Evolutionary conservation across 176 grass and related monocot genomes (phyloP).

Genomic region (Carex littledalei): DNA sequence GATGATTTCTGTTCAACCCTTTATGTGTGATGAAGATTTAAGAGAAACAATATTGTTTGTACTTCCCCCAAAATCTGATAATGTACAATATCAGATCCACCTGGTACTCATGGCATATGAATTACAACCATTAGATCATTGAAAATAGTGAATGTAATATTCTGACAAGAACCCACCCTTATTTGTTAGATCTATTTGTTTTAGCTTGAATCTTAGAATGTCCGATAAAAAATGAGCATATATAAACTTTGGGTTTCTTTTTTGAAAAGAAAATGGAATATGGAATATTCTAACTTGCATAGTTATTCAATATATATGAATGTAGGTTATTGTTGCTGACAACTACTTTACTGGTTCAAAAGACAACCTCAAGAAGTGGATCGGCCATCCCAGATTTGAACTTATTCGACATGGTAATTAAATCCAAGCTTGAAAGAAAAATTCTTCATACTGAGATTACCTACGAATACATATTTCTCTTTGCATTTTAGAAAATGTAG

Average conservation of each 20-base stretch:
- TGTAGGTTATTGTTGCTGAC: constrained; percentile 92
- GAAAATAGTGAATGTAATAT: background rate
- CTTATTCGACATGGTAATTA: constrained; percentile 94
- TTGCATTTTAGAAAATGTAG: background rate
- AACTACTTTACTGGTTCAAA: constrained; percentile 99
- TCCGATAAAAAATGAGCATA: background rate
- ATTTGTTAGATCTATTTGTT: constrained; percentile 12
- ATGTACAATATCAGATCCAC: background rate
- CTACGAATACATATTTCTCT: background rate
- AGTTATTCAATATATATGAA: constrained; percentile 1
- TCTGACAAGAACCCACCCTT: background rate
- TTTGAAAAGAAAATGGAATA: background rate
- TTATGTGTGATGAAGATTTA: constrained; percentile 1
- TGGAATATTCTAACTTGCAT: background rate
- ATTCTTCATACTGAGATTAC: background rate
- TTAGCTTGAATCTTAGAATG: background rate
- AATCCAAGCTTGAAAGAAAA: background rate
- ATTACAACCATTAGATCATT: background rate
- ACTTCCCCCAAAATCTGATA: background rate
- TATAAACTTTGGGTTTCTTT: background rate
- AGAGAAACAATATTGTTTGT: background rate
- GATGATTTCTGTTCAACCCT: background rate
- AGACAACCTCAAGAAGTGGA: constrained; percentile 99
- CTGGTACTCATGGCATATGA: background rate
- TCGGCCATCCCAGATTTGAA: constrained; percentile 99